Percentiles rank a stretch among this genome's conserved stretches.
Conservation (phyloP, 768 basidiomycete species). For the Hericium coralloides region DNA sequence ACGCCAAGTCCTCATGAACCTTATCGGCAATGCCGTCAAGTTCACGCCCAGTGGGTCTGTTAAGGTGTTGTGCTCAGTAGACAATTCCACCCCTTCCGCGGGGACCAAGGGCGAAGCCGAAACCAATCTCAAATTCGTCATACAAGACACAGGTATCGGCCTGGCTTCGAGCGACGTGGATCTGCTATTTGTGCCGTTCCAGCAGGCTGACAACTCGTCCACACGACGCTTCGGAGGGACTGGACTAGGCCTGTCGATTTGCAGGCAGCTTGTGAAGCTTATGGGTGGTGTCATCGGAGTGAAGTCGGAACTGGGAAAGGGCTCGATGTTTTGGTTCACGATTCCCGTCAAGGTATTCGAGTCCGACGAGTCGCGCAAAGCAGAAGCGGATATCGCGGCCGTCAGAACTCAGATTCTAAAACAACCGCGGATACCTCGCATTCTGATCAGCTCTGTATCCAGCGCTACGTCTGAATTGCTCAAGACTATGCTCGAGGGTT, state of each 20-base stretch:
- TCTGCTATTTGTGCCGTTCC: constrained; percentile 64
- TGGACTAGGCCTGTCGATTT: constrained; percentile 69
- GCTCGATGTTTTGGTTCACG: constrained; percentile 68
- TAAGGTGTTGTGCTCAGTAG: constrained; percentile 51
- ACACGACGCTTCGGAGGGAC: constrained; percentile 72
- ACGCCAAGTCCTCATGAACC: constrained; percentile 73
- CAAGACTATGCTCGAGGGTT: constrained; percentile 46
- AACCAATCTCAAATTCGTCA: constrained; percentile 53
- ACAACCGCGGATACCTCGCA: constrained; percentile 32
- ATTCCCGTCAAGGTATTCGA: constrained; percentile 55
- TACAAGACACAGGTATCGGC: constrained; percentile 73
- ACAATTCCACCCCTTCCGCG: constrained; percentile 18
- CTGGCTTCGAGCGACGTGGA: constrained; percentile 58
- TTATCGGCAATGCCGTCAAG: constrained; percentile 71
- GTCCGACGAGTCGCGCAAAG: constrained; percentile 47
- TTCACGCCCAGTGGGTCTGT: constrained; percentile 61
- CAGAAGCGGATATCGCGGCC: constrained; percentile 35
- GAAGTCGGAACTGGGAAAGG: constrained; percentile 50
- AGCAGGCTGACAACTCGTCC: constrained; percentile 73
- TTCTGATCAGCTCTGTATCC: constrained; percentile 53
- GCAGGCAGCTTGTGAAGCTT: constrained; percentile 64
- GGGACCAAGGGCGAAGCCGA: constrained; percentile 27
- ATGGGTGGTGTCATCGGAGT: constrained; percentile 71
- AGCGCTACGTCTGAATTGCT: constrained; percentile 48
- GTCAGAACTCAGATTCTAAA: constrained; percentile 39